Evolutionary conservation across 768 basidiomycete genomes (phyloP).

Genomic region (Pholiota molesta): DNA sequence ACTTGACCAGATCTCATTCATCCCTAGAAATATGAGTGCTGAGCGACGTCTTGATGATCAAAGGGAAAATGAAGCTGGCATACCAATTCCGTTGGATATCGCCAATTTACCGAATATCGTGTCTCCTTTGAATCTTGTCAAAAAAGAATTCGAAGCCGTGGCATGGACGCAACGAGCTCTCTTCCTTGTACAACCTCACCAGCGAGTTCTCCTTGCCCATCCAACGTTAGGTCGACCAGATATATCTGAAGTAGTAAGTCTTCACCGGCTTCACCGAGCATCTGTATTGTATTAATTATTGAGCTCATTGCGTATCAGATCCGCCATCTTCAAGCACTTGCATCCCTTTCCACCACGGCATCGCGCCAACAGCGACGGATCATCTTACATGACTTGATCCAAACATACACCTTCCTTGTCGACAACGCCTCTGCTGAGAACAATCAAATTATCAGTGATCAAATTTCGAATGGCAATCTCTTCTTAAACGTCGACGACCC

Average conservation of each 20-base stretch:
- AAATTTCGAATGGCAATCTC: slow-evolving; percentile 26
- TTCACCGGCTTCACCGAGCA: not conserved
- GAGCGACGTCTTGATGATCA: slow-evolving; percentile 21
- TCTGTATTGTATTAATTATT: not conserved
- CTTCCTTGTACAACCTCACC: slow-evolving; percentile 30
- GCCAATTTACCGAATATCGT: slow-evolving; percentile 34
- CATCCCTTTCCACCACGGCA: slow-evolving; percentile 21
- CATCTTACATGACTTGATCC: slow-evolving; percentile 39
- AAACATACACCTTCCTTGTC: slow-evolving; percentile 48
- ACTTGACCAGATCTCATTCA: slow-evolving; percentile 40
- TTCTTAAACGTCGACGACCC: slow-evolving; percentile 53
- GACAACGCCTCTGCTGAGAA: slow-evolving; percentile 22
- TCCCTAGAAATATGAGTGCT: slow-evolving; percentile 35
- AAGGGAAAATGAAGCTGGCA: slow-evolving; percentile 7
- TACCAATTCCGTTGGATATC: slow-evolving; percentile 28
- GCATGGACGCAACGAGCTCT: slow-evolving; percentile 54
- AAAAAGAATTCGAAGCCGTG: slow-evolving; percentile 38
- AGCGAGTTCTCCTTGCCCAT: slow-evolving; percentile 36
- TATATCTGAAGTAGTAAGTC: slow-evolving; percentile 45
- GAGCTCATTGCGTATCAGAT: slow-evolving; percentile 32
- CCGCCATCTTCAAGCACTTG: slow-evolving; percentile 40
- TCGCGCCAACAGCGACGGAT: slow-evolving; percentile 24
- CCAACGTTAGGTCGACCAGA: slow-evolving; percentile 41
- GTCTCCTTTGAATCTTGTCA: slow-evolving; percentile 40
- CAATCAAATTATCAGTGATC: slow-evolving; percentile 17